Evolutionary conservation across 441 rosid genomes (phyloP).

Genomic region (Iberis amara): DNA sequence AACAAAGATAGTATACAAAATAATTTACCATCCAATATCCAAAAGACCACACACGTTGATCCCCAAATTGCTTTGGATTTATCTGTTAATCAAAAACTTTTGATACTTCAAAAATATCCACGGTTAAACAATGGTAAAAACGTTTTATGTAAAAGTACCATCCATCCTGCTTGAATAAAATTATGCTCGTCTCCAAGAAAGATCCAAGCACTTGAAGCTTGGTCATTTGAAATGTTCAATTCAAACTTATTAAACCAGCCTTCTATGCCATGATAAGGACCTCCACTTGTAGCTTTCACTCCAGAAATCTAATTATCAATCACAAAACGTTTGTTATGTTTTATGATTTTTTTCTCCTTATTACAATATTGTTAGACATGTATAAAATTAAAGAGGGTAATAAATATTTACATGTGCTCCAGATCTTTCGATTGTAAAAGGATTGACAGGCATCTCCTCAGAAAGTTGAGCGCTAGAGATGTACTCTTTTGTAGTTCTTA

Average conservation of each 20-base stretch:
- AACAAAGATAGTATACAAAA: too few relatives aligned
- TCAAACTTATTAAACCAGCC: background rate
- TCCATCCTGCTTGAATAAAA: background rate
- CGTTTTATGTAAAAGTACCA: background rate
- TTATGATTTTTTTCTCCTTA: too few relatives aligned
- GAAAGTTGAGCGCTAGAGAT: background rate
- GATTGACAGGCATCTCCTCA: background rate
- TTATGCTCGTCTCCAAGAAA: background rate
- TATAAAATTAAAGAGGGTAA: background rate
- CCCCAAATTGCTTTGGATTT: background rate
- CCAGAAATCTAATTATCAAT: conserved; percentile 1
- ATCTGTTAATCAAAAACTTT: background rate
- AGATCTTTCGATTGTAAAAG: background rate
- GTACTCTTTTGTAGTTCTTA: background rate
- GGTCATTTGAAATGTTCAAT: background rate
- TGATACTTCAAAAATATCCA: too few relatives aligned
- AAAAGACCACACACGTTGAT: background rate
- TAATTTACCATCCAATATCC: background rate
- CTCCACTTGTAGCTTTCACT: background rate
- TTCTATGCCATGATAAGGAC: background rate
- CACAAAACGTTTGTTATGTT: too few relatives aligned
- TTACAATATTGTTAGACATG: too few relatives aligned
- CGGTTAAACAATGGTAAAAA: too few relatives aligned
- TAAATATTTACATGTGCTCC: background rate
- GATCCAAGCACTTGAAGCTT: background rate